phyloP scores from a whole-genome alignment of 1,284 basidiomycete genomes.

The Ceratobasidium sp. region DNA sequence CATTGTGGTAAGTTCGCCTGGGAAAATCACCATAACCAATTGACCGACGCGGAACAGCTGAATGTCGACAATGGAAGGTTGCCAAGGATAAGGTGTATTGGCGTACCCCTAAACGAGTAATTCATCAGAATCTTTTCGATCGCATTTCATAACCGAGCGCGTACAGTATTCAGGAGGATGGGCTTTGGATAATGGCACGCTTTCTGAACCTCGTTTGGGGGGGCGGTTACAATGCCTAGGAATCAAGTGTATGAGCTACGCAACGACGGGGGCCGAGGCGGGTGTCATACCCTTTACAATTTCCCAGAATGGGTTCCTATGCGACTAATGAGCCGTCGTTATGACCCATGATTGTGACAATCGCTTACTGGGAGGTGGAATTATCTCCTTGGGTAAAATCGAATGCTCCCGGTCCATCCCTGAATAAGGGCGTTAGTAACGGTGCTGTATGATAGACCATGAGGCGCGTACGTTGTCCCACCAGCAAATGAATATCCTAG shows the following conservation, averaged over 20 bases:
- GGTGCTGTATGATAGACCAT: background rate
- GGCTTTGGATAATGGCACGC: conserved; percentile 84
- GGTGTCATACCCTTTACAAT: conserved; percentile 66
- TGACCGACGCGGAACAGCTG: conserved; percentile 83
- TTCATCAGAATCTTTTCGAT: too few species aligned
- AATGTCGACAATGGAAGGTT: conserved; percentile 75
- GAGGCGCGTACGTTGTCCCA: conserved; percentile 71
- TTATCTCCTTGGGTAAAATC: conserved; percentile 83
- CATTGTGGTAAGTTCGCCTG: conserved; percentile 72
- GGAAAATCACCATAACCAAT: conserved; percentile 78
- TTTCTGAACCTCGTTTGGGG: conserved; percentile 64
- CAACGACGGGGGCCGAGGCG: background rate
- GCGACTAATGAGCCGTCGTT: background rate
- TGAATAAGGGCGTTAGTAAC: conserved; percentile 45
- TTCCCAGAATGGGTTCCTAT: conserved; percentile 83
- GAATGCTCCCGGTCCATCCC: conserved; percentile 81
- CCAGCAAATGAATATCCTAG: conserved; percentile 75
- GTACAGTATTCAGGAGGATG: conserved; percentile 73
- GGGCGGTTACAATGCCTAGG: conserved; percentile 68
- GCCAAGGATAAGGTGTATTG: conserved; percentile 75
- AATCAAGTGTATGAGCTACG: background rate
- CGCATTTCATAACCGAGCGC: conserved; percentile 45
- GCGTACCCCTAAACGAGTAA: conserved; percentile 63
- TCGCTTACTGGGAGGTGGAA: conserved; percentile 62
- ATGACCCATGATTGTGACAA: background rate